A percentile compares a stretch with the other conserved stretches of the same genome.
Conservation (phyloP, 2,329 filamentous ascomycete species). For the Aureobasidium sp. region DNA sequence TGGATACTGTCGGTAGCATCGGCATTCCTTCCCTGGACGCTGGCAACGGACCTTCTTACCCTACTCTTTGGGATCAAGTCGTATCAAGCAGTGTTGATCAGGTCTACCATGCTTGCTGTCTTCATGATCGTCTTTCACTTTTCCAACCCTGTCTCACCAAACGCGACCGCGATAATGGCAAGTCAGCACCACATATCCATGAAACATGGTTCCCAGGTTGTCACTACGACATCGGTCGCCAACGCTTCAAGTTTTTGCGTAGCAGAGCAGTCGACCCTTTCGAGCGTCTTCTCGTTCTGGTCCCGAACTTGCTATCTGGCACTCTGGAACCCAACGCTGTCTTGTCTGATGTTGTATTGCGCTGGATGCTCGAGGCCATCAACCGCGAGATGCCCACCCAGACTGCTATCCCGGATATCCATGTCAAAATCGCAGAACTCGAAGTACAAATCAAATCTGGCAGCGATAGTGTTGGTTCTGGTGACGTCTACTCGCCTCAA, state of each 20-base stretch:
- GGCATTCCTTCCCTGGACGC: conserved; percentile 27
- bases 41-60: conserved; percentile 27
- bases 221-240: conserved; percentile 29
- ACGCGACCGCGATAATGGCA: conserved; percentile 8
- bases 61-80: conserved; percentile 28
- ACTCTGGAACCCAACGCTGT: conserved; percentile 27
- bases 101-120: conserved; percentile 24
- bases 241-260: conserved; percentile 27
- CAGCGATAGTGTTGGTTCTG: conserved; percentile 18
- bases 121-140: conserved; percentile 28
- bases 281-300: conserved; percentile 20
- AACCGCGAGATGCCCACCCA: conserved; percentile 13
- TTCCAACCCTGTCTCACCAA: conserved; percentile 26
- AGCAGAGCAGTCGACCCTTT: conserved; percentile 19
- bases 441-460: conserved; percentile 15
- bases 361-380: conserved; percentile 24
- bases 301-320: conserved; percentile 22
- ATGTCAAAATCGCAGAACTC: conserved; percentile 15
- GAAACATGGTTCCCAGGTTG: conserved; percentile 29
- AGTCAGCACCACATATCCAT: conserved; percentile 15
- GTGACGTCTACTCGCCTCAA: conserved; percentile 25
- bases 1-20: conserved; percentile 28
- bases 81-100: conserved; percentile 24
- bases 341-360: conserved; percentile 25
- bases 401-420: conserved; percentile 18